These are phyloP conservation scores for Phytophthora sp. DNA, from an alignment of 352 stramenopile genomes.

Conservation along the genomic window DNA sequence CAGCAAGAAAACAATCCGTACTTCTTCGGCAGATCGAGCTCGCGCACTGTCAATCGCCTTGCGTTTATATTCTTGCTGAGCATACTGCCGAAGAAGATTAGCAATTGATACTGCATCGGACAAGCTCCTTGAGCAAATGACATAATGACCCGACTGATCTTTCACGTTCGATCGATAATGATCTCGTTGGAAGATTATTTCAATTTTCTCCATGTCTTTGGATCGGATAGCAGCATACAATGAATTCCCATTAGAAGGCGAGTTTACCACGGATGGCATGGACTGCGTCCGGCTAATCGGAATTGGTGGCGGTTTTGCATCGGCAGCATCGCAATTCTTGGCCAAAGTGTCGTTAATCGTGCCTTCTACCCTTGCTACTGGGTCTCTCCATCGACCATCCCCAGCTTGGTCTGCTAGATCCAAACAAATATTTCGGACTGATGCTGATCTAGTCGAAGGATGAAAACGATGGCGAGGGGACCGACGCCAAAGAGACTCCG, in stretches of 20 bases:
- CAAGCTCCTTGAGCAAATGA: slow-evolving; percentile 41
- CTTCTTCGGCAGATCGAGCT: background rate
- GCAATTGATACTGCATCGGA: slow-evolving; percentile 31
- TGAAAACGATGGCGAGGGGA: slow-evolving; percentile 44
- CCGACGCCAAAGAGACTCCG: slow-evolving; percentile 44
- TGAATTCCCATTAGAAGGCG: slow-evolving; percentile 12
- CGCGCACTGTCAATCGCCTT: background rate
- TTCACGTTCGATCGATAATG: slow-evolving; percentile 34
- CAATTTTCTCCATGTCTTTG: slow-evolving; percentile 29
- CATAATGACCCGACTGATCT: slow-evolving; percentile 35
- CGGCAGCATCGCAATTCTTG: background rate
- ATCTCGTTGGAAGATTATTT: slow-evolving; percentile 35
- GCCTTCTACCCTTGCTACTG: slow-evolving; percentile 2
- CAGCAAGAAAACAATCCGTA: slow-evolving; percentile 26
- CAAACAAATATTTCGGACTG: slow-evolving; percentile 35
- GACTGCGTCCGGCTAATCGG: slow-evolving; percentile 16
- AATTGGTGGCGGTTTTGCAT: background rate
- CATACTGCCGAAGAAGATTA: slow-evolving; percentile 24
- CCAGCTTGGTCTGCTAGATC: slow-evolving; percentile 21
- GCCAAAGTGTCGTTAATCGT: slow-evolving; percentile 2
- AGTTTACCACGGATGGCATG: slow-evolving; percentile 13
- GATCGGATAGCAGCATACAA: slow-evolving; percentile 27
- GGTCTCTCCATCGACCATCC: slow-evolving; percentile 2
- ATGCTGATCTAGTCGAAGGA: slow-evolving; percentile 16
- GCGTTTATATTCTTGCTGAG: slow-evolving; percentile 12